Evolutionary conservation across 1,284 basidiomycete species (phyloP).

Genomic region (Trichosporon coremiiforme): DNA sequence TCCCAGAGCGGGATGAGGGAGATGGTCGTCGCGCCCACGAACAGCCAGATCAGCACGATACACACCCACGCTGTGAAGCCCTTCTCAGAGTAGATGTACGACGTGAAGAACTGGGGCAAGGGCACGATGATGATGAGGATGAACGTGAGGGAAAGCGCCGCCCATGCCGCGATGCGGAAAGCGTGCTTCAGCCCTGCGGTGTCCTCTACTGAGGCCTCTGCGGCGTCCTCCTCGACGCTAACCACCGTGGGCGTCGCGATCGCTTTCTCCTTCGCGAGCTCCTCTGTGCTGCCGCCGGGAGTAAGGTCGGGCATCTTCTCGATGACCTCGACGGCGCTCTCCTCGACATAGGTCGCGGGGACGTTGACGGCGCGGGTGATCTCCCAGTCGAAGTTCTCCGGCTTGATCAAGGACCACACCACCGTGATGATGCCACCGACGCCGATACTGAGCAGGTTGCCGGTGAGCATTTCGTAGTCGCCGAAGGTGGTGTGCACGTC

Average conservation of each 20-base stretch:
- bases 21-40: conserved; percentile 72
- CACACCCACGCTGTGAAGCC: conserved; percentile 68
- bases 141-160: conserved; percentile 63
- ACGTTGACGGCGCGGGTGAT: conserved; percentile 73
- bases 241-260: conserved; percentile 19
- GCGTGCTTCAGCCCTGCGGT: conserved; percentile 62
- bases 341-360: conserved; percentile 19
- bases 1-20: conserved; percentile 85
- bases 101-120: conserved; percentile 77
- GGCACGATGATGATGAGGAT: conserved; percentile 66
- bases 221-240: conserved; percentile 39
- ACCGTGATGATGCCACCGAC: conserved; percentile 76
- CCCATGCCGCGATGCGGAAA: conserved; percentile 73
- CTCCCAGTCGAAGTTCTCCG: conserved; percentile 77
- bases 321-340: conserved; percentile 33
- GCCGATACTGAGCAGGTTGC: conserved; percentile 82
- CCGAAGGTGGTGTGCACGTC: conserved; percentile 67
- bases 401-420: conserved; percentile 67
- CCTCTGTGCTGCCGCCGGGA: conserved; percentile 38
- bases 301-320: conserved; percentile 22
- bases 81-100: conserved; percentile 67
- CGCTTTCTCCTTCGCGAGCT: conserved; percentile 58
- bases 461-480: conserved; percentile 70
- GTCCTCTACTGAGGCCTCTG: conserved; percentile 26
- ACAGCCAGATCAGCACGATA: conserved; percentile 80